These are phyloP conservation scores for Tetracentron sinense DNA, from an alignment of 164 flowering plant genomes.

Conservation along the genomic window DNA sequence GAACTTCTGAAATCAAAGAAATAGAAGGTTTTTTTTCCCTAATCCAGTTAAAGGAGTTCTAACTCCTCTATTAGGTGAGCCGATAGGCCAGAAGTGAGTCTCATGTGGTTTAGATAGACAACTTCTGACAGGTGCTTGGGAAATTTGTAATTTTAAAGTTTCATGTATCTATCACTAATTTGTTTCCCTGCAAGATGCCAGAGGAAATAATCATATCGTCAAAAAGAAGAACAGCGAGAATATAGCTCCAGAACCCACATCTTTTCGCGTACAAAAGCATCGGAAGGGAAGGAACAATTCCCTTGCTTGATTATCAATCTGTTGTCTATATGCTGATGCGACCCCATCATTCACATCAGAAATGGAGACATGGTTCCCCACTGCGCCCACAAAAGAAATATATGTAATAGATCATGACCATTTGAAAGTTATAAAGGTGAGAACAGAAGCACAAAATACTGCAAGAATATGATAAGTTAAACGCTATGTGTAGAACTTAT, in stretches of 20 bases:
- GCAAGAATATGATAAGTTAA: too few relatives aligned
- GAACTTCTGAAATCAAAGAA: too few relatives aligned
- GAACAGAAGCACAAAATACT: neutral
- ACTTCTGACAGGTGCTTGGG: too few relatives aligned
- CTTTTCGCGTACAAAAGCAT: slow-evolving; percentile 48
- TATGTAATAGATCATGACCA: too few relatives aligned
- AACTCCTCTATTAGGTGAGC: too few relatives aligned
- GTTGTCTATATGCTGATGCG: slow-evolving; percentile 8
- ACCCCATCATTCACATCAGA: slow-evolving; percentile 9
- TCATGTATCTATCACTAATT: neutral
- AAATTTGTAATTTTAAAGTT: too few relatives aligned
- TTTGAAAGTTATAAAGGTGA: neutral
- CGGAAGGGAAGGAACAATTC: slow-evolving; percentile 50
- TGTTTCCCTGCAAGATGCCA: neutral
- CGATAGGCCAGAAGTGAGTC: too few relatives aligned
- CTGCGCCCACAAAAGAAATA: slow-evolving; percentile 27
- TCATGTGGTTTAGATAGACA: too few relatives aligned
- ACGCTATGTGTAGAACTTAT: too few relatives aligned
- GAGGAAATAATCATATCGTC: neutral
- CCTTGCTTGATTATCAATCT: slow-evolving; percentile 25
- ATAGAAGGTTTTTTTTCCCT: too few relatives aligned
- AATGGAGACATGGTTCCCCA: slow-evolving; percentile 22
- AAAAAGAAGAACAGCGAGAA: neutral
- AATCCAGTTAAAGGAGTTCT: too few relatives aligned
- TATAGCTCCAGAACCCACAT: slow-evolving; percentile 32